Base-by-base conservation (phyloP, 306 rosid species). In the Aeschynomene evenia region DNA sequence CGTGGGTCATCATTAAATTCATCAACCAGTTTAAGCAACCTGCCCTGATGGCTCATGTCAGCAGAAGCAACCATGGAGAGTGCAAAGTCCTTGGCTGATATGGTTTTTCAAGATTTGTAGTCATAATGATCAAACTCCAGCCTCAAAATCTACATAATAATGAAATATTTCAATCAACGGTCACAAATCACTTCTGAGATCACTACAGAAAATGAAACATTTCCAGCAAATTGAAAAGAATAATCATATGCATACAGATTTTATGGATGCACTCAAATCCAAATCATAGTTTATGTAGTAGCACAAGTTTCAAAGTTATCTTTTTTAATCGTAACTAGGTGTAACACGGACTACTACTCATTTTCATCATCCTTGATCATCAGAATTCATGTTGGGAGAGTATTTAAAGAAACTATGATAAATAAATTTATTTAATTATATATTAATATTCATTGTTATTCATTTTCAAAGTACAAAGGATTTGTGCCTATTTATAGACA, bases 21-120 rank as follows among this genome's bases (percentile, higher is more conserved):
- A 64, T 81, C 87, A 26, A 80, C 97, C 73, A 80, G 91, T 48
- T 70, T 80, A 73, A 94, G 96, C 81, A 94, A 73, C 76, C 59
- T 79, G 66, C 74, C 78, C 70, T 87, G 46, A 58, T 78, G 89
- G 78, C 74, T 75, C 77, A 85, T 66, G 74, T 85, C 89, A 0
- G 99, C 99, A 58, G 97, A 84, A 70, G 99, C 95, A 80, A 88
- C 97, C 91, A 94, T 74, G 80, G 99, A 94, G 73, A 88, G 79
- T 16, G 95, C 97, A 68, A 94, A 94, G 80, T 94, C 99, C 81
- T 83, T 85, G 36, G 92, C 95, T 3, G 86, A 80, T 80, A 94
- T 91, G 72, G 86, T 73, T 70, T 87, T 81, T 70, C 58, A 82
- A 43, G 58, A 40, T 66, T 88, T 91, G 76, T 88, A 91, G 85